A percentile compares a stretch with the other conserved stretches of the same genome.
These are phyloP conservation scores for Wickerhamomyces canadensis DNA, from an alignment of 805 yeast species.

Conservation along the genomic window DNA sequence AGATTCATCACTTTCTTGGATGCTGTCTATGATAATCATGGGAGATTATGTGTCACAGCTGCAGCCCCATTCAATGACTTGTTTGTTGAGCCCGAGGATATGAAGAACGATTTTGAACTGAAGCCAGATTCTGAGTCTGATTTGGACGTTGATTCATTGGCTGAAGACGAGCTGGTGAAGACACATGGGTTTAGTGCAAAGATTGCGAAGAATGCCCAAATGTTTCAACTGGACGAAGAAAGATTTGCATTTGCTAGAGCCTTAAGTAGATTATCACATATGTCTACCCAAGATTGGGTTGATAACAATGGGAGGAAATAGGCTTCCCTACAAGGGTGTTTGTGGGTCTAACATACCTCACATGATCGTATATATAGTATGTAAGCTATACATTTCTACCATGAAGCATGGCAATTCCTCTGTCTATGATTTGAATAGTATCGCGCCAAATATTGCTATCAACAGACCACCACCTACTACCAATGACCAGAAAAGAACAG, in stretches of 20 bases:
- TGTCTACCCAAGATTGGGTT: conserved; percentile 93
- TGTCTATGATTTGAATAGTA: too few relatives aligned
- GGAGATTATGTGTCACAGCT: conserved; percentile 82
- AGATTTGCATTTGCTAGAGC: conserved; percentile 96
- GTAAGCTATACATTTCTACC: too few relatives aligned
- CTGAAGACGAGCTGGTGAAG: conserved; percentile 58
- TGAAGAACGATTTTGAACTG: conserved; percentile 30
- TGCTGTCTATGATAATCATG: conserved; percentile 90
- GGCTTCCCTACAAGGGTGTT: too few relatives aligned
- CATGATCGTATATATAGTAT: too few relatives aligned
- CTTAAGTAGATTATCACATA: conserved; percentile 80
- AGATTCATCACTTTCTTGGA: conserved; percentile 92
- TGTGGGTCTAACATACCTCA: too few relatives aligned
- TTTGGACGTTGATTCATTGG: conserved; percentile 26
- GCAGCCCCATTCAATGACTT: conserved; percentile 80
- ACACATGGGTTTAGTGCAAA: conserved; percentile 73
- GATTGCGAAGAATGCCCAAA: conserved; percentile 61
- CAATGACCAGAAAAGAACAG: too few relatives aligned
- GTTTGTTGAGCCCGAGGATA: conserved; percentile 76
- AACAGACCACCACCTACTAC: too few relatives aligned
- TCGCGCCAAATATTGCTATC: too few relatives aligned
- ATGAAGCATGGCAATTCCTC: too few relatives aligned
- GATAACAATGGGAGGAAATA: conserved; percentile 29
- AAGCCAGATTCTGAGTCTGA: conserved; percentile 17
- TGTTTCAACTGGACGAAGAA: conserved; percentile 92